A percentile compares a stretch with the other conserved stretches of the same genome.
phyloP scores from a whole-genome alignment of 176 grass and related monocot genomes.

The Dactylis glomerata region DNA sequence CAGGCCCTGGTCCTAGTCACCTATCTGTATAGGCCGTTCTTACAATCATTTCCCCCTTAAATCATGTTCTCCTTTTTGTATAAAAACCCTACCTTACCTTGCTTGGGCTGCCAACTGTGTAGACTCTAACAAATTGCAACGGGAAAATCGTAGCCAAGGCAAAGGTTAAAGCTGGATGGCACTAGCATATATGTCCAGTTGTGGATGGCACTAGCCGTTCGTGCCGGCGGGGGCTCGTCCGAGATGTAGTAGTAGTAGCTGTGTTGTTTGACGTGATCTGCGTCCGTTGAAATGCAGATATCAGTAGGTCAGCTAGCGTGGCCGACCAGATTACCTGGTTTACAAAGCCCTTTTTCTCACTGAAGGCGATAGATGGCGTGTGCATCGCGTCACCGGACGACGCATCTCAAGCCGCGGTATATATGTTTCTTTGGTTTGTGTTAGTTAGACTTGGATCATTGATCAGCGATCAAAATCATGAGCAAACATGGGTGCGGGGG shows the following conservation, averaged over 20 bases:
- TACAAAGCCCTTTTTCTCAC: background rate
- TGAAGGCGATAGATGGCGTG: too few species aligned
- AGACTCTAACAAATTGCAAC: background rate
- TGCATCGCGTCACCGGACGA: too few species aligned
- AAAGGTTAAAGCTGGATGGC: slow-evolving; percentile 27
- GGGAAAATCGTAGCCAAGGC: background rate
- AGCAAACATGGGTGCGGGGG: too few species aligned
- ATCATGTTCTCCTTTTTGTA: background rate
- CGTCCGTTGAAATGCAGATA: background rate
- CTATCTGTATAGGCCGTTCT: background rate
- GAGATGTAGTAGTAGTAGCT: background rate
- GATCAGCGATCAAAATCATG: too few species aligned
- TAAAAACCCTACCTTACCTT: background rate
- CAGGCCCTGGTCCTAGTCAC: background rate
- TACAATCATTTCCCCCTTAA: background rate
- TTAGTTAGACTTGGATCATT: too few species aligned
- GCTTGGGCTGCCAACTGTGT: background rate
- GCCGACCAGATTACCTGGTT: slow-evolving; percentile 36
- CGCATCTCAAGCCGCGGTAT: too few species aligned
- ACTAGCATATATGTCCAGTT: background rate
- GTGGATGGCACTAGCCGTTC: too few species aligned
- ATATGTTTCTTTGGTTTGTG: too few species aligned
- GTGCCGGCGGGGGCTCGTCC: background rate
- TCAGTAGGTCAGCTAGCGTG: background rate
- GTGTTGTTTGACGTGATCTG: slow-evolving; percentile 13